phyloP scores from a whole-genome alignment of 2,329 filamentous ascomycete species.

The Fusarium sp. region DNA sequence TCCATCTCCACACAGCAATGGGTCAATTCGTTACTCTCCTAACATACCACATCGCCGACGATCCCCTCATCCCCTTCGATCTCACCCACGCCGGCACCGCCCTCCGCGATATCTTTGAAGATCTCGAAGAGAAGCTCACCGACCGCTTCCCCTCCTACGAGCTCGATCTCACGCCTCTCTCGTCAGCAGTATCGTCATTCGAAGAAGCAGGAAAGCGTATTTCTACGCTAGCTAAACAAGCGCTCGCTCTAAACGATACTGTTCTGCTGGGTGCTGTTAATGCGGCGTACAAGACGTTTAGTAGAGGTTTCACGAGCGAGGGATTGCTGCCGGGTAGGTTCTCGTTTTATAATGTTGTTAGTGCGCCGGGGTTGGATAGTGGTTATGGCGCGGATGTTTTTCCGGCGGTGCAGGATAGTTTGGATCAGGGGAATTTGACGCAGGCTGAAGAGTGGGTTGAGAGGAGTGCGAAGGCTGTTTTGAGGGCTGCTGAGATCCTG shows the following conservation, averaged over 20 bases:
- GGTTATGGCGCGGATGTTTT: constrained; percentile 34
- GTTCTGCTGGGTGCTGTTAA: constrained; percentile 1
- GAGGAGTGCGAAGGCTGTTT: constrained; percentile 26
- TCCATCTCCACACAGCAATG: constrained; percentile 58
- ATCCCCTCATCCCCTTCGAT: constrained; percentile 23
- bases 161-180: background rate
- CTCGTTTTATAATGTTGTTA: constrained; percentile 31
- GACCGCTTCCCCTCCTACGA: constrained; percentile 5
- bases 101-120: constrained; percentile 21
- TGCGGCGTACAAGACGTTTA: constrained; percentile 13
- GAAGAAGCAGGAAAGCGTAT: constrained; percentile 11
- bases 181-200: constrained; percentile 3
- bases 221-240: background rate
- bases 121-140: constrained; percentile 18
- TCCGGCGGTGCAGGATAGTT: constrained; percentile 31
- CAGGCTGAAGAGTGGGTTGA: constrained; percentile 35
- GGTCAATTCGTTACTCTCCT: constrained; percentile 47
- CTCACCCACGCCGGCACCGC: constrained; percentile 10
- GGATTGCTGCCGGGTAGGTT: constrained; percentile 19
- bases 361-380: constrained; percentile 21
- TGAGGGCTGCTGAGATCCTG: constrained; percentile 27
- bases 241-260: background rate
- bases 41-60: constrained; percentile 29
- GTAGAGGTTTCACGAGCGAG: constrained; percentile 20
- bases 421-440: constrained; percentile 23